Conservation (phyloP, 1,284 basidiomycete genomes). For the Leccinum pallidistipes region DNA sequence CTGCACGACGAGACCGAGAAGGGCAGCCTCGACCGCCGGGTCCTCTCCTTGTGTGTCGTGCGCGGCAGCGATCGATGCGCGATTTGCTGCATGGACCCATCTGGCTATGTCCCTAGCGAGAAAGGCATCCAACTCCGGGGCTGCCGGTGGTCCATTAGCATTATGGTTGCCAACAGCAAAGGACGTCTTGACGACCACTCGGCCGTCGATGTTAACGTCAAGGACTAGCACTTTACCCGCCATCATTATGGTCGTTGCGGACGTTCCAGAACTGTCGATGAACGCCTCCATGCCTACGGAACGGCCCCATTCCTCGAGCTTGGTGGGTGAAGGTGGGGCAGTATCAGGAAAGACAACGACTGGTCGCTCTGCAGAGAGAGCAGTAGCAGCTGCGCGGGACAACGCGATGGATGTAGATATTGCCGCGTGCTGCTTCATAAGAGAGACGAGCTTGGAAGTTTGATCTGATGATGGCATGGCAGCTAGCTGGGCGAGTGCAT, state of each 20-base stretch:
- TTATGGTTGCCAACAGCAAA: constrained; percentile 59
- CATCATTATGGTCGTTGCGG: constrained; percentile 56
- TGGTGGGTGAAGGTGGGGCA: constrained; percentile 35
- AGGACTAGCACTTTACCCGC: constrained; percentile 77
- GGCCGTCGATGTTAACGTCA: constrained; percentile 61
- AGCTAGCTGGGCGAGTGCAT: constrained; percentile 53
- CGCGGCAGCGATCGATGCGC: constrained; percentile 40
- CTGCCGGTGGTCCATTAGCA: constrained; percentile 45
- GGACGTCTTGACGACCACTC: constrained; percentile 63
- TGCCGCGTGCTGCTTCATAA: constrained; percentile 60
- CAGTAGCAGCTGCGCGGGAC: constrained; percentile 24
- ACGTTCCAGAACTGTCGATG: constrained; percentile 50
- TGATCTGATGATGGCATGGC: constrained; percentile 50
- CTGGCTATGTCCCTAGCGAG: constrained; percentile 52
- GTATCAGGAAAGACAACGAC: constrained; percentile 31
- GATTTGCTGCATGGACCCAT: constrained; percentile 63
- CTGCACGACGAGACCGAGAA: constrained; percentile 47
- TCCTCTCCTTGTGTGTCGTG: constrained; percentile 30
- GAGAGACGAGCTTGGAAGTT: constrained; percentile 59
- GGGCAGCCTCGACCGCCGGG: constrained; percentile 45
- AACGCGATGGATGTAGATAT: constrained; percentile 37
- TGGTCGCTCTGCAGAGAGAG: constrained; percentile 23
- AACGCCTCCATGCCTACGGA: constrained; percentile 71
- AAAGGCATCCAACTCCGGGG: constrained; percentile 55
- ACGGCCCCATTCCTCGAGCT: constrained; percentile 59